These are phyloP conservation scores for Tuber indicum DNA, from an alignment of 495 filamentous ascomycete genomes.

Conservation along the genomic window DNA sequence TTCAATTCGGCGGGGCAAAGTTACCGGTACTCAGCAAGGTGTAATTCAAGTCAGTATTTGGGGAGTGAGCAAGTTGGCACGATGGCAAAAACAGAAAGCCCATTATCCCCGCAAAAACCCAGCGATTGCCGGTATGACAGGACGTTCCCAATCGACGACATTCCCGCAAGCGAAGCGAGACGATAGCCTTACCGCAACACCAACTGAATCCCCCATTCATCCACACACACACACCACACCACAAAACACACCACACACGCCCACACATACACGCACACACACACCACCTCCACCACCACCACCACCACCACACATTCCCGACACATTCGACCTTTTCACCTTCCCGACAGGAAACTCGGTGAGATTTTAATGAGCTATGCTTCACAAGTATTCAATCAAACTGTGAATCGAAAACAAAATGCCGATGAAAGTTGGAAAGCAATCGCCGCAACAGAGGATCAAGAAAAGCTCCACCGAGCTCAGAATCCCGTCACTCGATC, in stretches of 20 bases:
- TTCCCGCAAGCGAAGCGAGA: constrained; percentile 3
- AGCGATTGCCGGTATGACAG: neutral
- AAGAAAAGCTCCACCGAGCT: neutral
- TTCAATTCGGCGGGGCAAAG: no score
- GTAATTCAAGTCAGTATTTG: neutral
- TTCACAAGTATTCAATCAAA: neutral
- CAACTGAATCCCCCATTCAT: neutral
- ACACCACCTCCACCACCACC: neutral
- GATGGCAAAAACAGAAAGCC: neutral
- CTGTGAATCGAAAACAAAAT: neutral
- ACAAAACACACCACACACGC: neutral
- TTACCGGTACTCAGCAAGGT: neutral
- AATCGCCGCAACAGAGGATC: neutral
- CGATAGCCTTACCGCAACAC: neutral
- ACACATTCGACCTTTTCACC: neutral
- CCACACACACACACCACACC: neutral
- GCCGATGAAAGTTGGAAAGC: neutral
- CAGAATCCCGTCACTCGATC: neutral
- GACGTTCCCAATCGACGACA: neutral
- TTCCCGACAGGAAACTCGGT: neutral
- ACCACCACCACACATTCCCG: neutral
- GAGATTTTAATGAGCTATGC: neutral
- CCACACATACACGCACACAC: neutral
- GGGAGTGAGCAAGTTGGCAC: neutral
- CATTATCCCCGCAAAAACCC: neutral